Evolutionary conservation across 176 grass and related monocot species (phyloP).

Genomic region (Rhynchospora tenuis): DNA sequence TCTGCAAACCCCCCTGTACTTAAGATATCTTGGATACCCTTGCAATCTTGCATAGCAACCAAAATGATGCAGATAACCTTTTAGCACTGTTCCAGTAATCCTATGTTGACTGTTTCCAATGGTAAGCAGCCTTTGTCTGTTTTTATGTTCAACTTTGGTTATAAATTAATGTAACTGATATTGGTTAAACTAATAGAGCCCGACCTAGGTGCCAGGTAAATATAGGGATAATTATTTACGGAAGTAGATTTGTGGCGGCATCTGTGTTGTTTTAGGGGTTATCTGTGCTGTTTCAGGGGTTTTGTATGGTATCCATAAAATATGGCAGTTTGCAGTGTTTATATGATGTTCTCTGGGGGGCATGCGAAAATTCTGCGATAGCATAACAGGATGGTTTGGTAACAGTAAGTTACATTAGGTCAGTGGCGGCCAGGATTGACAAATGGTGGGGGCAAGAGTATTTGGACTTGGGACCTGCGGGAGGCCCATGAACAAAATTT

Average conservation of each 20-base stretch:
- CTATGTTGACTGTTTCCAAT: neutral
- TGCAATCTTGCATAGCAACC: neutral
- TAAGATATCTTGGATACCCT: neutral
- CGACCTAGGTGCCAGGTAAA: neutral
- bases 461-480: no score
- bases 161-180: neutral
- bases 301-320: neutral
- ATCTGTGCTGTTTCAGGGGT: neutral
- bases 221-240: neutral
- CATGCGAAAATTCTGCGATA: neutral
- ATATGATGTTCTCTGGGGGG: neutral
- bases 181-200: neutral
- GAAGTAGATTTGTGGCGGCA: neutral
- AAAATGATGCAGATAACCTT: neutral
- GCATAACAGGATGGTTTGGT: neutral
- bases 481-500: no score
- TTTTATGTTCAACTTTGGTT: neutral
- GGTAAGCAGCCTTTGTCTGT: neutral
- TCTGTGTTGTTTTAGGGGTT: neutral
- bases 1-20: neutral
- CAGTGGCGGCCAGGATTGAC: neutral
- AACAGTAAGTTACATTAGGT: neutral
- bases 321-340: neutral
- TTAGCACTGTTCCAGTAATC: neutral
- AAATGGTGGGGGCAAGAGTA: no score